Evolutionary conservation across 768 basidiomycete genomes (phyloP).

Genomic region (Hydnum rufescens): DNA sequence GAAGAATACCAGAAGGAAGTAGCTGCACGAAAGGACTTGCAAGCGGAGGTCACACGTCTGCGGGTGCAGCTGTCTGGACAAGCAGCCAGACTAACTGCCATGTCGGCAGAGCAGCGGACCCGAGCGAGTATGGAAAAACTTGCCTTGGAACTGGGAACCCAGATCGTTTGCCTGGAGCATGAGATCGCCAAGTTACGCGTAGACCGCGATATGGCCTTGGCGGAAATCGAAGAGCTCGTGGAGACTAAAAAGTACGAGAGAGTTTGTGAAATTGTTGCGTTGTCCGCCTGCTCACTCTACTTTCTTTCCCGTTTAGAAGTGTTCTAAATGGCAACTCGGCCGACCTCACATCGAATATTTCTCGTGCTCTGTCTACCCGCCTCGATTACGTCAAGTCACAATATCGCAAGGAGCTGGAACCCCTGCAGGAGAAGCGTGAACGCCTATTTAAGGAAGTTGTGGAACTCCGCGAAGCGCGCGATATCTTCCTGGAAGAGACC

Average conservation of each 20-base stretch:
- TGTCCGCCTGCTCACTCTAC: not conserved
- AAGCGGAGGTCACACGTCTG: constrained; percentile 76
- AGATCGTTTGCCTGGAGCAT: constrained; percentile 57
- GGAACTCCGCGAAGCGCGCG: constrained; percentile 71
- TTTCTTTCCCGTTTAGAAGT: not conserved
- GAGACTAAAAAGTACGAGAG: constrained; percentile 54
- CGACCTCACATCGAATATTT: constrained; percentile 15
- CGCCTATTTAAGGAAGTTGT: constrained; percentile 56
- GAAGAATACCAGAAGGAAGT: constrained; percentile 89
- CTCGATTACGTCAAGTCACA: constrained; percentile 74
- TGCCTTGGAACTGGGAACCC: constrained; percentile 58
- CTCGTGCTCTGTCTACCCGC: constrained; percentile 59
- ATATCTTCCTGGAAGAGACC: constrained; percentile 79
- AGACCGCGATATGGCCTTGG: constrained; percentile 79
- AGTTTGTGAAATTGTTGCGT: too few species aligned
- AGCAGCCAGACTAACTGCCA: constrained; percentile 64
- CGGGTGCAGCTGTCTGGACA: constrained; percentile 77
- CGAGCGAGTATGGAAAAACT: constrained; percentile 65
- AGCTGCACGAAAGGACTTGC: constrained; percentile 70
- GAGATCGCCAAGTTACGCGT: constrained; percentile 74
- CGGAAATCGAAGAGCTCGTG: constrained; percentile 82
- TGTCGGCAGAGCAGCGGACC: constrained; percentile 57
- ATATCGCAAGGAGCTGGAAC: constrained; percentile 72
- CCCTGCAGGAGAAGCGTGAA: constrained; percentile 68
- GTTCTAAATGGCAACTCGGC: not conserved